Evolutionary conservation across 192 early-diverging fungal genomes (phyloP), one percentile per base, ranked within the genome.

Genomic region (Physocladia obscura): DNA sequence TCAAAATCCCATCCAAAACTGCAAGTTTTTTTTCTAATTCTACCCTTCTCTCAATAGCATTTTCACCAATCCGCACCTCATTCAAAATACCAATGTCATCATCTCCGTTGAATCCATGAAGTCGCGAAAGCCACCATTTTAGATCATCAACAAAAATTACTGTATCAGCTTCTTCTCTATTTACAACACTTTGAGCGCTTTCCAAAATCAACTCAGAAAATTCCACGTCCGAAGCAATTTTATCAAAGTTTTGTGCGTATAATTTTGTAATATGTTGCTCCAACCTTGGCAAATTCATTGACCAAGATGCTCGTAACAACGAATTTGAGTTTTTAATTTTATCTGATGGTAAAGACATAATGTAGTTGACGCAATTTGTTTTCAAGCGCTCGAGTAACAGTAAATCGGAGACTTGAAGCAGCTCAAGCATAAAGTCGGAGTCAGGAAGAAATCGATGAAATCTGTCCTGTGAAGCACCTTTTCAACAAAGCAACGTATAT

Each of bases 81-180:
- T 59, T 69, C n/a, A 22, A 8, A 38, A 64, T 40, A 4, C 49
- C 74, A 40, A 50, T 44, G n/a, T 67, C 70, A 36, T 69, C 71
- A 37, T 81, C 60, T 3, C 67, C 70, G 15, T 51, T 70, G 38
- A 63, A 56, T n/a, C 52, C 52, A 44, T 72, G 51, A 4, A 63
- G 24, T 51, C 73, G 80, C 19, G 48, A 61, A 1, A 85, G 49
- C 71, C 73, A 86, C 39, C 70, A 86, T 22, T 76, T 57, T 49
- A 86, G 49, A 63, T 86, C 84, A 61, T 86, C 84, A 26, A 84
- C 73, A 31, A 86, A 74, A 22, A 84, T 76, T 32, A 86, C 70
- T 3, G 84, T 76, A 67, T 86, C 84, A 3, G 73, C 76, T 58
- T 83, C 81, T 63, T 86, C 55, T 39, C 81, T 30, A 37, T 61